phyloP scores from a whole-genome alignment of 1,139 yeast species.

The Blastobotrys niveus region DNA sequence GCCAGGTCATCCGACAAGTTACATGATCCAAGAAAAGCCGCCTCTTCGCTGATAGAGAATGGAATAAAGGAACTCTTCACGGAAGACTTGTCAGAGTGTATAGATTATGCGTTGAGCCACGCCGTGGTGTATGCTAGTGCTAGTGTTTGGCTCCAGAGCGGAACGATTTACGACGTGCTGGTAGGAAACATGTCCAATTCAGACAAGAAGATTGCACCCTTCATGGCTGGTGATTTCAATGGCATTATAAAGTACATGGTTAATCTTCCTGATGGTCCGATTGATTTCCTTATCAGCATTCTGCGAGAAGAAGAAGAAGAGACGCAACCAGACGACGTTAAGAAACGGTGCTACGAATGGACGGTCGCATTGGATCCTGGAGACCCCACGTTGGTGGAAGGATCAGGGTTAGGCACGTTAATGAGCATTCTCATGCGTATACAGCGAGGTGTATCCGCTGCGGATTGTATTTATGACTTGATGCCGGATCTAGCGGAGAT shows the following conservation, averaged over 20 bases:
- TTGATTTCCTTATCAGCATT: neutral
- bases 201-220: neutral
- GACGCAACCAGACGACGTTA: neutral
- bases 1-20: neutral
- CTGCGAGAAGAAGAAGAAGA: neutral
- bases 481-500: neutral
- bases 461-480: neutral
- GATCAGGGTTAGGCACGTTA: constrained; percentile 1
- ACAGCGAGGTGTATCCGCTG: neutral
- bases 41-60: neutral
- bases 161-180: constrained; percentile 3
- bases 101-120: constrained; percentile 3
- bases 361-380: constrained; percentile 4
- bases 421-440: neutral
- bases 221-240: neutral
- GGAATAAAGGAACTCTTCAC: neutral
- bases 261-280: constrained; percentile 2
- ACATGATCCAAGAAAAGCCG: constrained; percentile 1
- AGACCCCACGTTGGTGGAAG: neutral
- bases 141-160: neutral
- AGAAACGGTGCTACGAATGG: neutral
- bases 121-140: constrained; percentile 1
- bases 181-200: neutral
- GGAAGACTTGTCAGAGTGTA: neutral
- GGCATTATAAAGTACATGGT: neutral